Evolutionary conservation across 2,329 filamentous ascomycete species (phyloP).

Genomic region (Byssochlamys sp.): DNA sequence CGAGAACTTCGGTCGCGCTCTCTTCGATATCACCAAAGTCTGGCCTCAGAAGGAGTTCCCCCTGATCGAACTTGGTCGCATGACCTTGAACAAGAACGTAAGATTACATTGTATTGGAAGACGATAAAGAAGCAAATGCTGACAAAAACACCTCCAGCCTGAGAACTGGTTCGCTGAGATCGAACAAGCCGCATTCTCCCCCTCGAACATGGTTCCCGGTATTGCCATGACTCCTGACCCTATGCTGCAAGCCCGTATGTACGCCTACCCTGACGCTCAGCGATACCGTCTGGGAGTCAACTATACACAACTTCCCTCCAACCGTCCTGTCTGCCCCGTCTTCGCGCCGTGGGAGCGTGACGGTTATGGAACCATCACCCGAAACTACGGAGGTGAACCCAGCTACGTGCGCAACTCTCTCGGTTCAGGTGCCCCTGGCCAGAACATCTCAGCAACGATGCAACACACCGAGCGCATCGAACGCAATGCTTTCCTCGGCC

Average conservation of each 20-base stretch:
- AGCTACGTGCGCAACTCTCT: neutral
- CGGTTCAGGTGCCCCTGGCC: neutral
- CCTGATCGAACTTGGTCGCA: slow-evolving; percentile 8
- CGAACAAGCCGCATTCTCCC: slow-evolving; percentile 6
- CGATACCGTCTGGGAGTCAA: slow-evolving; percentile 62
- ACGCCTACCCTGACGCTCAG: slow-evolving; percentile 41
- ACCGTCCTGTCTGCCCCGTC: slow-evolving; percentile 63
- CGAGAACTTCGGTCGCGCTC: slow-evolving; percentile 2
- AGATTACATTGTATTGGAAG: neutral
- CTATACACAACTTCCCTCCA: slow-evolving; percentile 69
- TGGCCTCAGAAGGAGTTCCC: slow-evolving; percentile 3
- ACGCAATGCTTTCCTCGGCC: neutral
- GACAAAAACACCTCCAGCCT: neutral
- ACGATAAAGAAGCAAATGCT: neutral
- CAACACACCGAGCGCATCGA: neutral
- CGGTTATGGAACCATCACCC: neutral
- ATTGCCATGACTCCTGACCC: neutral
- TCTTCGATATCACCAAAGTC: slow-evolving; percentile 6
- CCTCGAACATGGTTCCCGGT: slow-evolving; percentile 2
- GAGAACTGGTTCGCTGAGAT: slow-evolving; percentile 9
- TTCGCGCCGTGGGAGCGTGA: slow-evolving; percentile 62
- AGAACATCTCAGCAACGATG: neutral
- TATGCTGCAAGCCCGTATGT: neutral
- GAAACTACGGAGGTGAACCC: neutral
- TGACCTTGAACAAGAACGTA: slow-evolving; percentile 8